Conservation (phyloP, 2,329 filamentous ascomycete species). For the Xylariaceae sp. region DNA sequence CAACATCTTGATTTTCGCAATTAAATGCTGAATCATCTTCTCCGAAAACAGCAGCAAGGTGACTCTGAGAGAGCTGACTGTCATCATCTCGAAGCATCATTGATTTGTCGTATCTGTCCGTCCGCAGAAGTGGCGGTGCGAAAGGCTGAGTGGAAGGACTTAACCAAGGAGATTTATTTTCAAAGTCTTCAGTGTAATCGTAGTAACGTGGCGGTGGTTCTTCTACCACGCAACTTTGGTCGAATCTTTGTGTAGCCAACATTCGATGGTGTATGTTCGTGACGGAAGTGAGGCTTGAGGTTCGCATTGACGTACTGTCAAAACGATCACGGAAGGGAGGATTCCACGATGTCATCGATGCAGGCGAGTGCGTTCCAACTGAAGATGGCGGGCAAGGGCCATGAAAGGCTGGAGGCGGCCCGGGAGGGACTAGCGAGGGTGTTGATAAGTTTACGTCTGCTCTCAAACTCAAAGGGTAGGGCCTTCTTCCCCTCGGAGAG, state of each 20-base stretch:
- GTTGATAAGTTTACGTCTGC: constrained; percentile 38
- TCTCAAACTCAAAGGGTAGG: constrained; percentile 37
- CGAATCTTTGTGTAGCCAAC: constrained; percentile 25
- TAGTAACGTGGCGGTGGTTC: constrained; percentile 40
- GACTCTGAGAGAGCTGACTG: constrained; percentile 22
- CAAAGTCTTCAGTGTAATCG: constrained; percentile 49
- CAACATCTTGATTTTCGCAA: constrained; percentile 18
- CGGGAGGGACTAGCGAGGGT: constrained; percentile 33
- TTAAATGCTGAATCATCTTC: constrained; percentile 25
- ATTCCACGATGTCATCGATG: constrained; percentile 30
- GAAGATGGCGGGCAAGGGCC: constrained; percentile 21
- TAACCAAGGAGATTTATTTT: constrained; percentile 27
- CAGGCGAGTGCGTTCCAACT: constrained; percentile 33
- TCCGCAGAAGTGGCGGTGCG: constrained; percentile 21
- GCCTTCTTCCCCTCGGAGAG: constrained; percentile 33
- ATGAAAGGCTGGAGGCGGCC: constrained; percentile 20
- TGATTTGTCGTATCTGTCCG: constrained; percentile 19
- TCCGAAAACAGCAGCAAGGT: constrained; percentile 22
- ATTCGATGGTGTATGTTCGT: constrained; percentile 42
- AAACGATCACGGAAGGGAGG: constrained; percentile 31
- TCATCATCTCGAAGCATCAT: constrained; percentile 25
- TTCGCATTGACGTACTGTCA: constrained; percentile 37
- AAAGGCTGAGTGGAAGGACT: constrained; percentile 19
- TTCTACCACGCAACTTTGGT: constrained; percentile 19
- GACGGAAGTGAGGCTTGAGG: constrained; percentile 46